Conservation (phyloP, 108 stramenopile species). For the Asterionellopsis glacialis region DNA sequence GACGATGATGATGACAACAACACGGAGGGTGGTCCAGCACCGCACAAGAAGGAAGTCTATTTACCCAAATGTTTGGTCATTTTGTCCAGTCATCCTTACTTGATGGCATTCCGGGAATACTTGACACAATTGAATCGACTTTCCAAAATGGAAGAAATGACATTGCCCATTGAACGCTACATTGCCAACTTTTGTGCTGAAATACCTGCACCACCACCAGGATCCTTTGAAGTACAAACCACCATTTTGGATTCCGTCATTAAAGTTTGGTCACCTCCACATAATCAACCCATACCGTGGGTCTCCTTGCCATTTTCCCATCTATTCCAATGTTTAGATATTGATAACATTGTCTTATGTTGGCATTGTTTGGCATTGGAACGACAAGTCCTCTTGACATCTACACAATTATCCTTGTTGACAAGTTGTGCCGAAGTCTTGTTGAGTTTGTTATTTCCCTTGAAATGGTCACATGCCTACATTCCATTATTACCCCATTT, state of each 20-base stretch:
- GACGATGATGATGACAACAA: constrained; percentile 6
- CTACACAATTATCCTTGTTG: constrained; percentile 79
- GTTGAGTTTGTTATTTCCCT: constrained; percentile 83
- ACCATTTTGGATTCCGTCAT: constrained; percentile 74
- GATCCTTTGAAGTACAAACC: constrained; percentile 82
- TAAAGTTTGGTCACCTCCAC: constrained; percentile 82
- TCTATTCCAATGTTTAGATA: constrained; percentile 83
- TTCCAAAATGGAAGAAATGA: constrained; percentile 68
- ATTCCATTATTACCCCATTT: constrained; percentile 81
- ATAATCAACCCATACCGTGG: constrained; percentile 89
- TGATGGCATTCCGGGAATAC: constrained; percentile 53
- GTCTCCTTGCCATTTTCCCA: constrained; percentile 78
- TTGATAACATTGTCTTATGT: constrained; percentile 69
- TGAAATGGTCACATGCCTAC: constrained; percentile 89
- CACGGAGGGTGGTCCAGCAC: not conserved
- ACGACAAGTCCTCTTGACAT: constrained; percentile 83
- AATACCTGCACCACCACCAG: constrained; percentile 90
- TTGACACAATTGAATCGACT: constrained; percentile 83
- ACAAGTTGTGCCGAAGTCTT: constrained; percentile 84
- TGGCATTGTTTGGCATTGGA: constrained; percentile 81
- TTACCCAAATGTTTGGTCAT: constrained; percentile 89
- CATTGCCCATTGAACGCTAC: constrained; percentile 90
- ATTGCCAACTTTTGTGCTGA: constrained; percentile 92
- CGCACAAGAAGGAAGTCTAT: constrained; percentile 33
- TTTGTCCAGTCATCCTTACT: constrained; percentile 86